Evolutionary conservation across 805 yeast genomes (phyloP).

Genomic region (Cyberlindnera euphorbiae): DNA sequence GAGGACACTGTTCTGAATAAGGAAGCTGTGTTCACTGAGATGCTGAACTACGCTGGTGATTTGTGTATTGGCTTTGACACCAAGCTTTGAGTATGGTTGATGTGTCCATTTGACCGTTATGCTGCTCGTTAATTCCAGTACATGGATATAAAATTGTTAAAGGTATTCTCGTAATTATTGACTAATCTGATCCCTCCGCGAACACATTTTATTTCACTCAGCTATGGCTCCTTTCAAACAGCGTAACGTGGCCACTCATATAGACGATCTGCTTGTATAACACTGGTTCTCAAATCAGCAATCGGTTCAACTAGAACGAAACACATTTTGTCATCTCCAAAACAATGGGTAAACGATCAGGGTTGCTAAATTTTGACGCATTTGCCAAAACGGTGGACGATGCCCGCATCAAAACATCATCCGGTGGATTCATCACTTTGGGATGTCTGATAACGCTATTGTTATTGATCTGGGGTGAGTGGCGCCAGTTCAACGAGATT

Average conservation of each 20-base stretch:
- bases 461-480: conserved; percentile 66
- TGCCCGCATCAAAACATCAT: conserved; percentile 78
- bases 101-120: too few species aligned
- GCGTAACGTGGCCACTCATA: too few species aligned
- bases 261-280: too few species aligned
- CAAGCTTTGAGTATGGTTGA: conserved; percentile 6
- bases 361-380: conserved; percentile 66
- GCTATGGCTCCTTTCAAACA: too few species aligned
- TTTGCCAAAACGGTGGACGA: conserved; percentile 94
- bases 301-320: too few species aligned
- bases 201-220: too few species aligned
- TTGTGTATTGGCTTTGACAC: conserved; percentile 39
- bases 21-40: conserved; percentile 70
- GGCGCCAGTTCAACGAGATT: conserved; percentile 64
- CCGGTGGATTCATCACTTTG: conserved; percentile 87
- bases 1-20: conserved; percentile 58
- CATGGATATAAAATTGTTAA: too few species aligned
- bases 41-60: conserved; percentile 65
- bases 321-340: too few species aligned
- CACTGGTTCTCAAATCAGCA: too few species aligned
- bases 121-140: too few species aligned
- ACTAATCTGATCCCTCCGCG: too few species aligned
- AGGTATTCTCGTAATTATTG: too few species aligned
- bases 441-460: conserved; percentile 58
- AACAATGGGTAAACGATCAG: conserved; percentile 22